These are phyloP conservation scores for Gelatoporia subvermispora DNA, from an alignment of 768 basidiomycete genomes.

Conservation along the genomic window DNA sequence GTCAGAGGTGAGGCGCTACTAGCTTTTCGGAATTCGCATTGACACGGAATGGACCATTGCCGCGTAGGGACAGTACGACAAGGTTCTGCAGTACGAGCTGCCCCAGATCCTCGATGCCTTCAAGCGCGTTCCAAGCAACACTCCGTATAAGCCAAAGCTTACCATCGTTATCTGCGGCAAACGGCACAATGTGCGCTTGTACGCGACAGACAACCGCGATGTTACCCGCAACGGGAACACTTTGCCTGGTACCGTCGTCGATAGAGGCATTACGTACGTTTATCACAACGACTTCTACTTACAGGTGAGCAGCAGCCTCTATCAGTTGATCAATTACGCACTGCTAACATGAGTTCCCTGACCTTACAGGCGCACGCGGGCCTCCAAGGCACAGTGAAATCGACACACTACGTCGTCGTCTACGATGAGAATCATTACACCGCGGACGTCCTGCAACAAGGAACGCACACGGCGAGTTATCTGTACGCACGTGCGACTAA, in stretches of 20 bases:
- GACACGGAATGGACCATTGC: not conserved
- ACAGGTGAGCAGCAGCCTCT: conserved; percentile 13
- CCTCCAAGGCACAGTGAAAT: conserved; percentile 62
- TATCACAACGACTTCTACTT: conserved; percentile 31
- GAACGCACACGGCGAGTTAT: conserved; percentile 65
- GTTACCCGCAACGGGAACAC: conserved; percentile 73
- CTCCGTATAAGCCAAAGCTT: conserved; percentile 53
- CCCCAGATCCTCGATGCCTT: conserved; percentile 60
- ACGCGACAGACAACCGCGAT: conserved; percentile 41
- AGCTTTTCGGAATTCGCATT: not conserved
- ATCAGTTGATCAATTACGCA: too few relatives aligned
- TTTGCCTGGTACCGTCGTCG: conserved; percentile 73
- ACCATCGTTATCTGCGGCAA: conserved; percentile 83
- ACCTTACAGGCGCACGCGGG: conserved; percentile 71
- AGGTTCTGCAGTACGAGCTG: conserved; percentile 55
- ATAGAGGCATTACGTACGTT: conserved; percentile 63
- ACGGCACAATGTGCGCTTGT: conserved; percentile 58
- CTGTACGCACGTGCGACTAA: conserved; percentile 81
- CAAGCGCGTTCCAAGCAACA: conserved; percentile 39
- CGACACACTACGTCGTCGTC: conserved; percentile 76
- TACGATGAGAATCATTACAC: conserved; percentile 71
- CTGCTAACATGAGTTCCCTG: conserved; percentile 30
- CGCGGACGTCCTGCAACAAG: conserved; percentile 70
- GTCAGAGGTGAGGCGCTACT: conserved; percentile 53
- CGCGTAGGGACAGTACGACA: conserved; percentile 65